These are phyloP conservation scores for Epichloe festucae DNA, from an alignment of 2,329 filamentous ascomycete genomes.

Conservation along the genomic window DNA sequence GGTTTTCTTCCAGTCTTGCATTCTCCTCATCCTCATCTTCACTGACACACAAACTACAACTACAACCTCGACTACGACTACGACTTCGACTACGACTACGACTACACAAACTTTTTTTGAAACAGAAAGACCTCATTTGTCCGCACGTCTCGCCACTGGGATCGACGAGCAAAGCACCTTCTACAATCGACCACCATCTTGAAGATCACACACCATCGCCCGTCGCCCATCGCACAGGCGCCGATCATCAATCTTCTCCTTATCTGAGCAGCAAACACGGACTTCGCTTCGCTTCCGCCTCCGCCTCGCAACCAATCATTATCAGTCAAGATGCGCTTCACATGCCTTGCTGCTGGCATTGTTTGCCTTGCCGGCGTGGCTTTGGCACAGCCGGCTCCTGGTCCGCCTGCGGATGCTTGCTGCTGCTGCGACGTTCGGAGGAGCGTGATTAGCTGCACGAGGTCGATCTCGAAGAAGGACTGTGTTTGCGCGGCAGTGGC, in stretches of 20 bases:
- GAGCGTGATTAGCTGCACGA: slow-evolving; percentile 14
- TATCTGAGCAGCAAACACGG: background rate
- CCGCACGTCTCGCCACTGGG: too few relatives aligned
- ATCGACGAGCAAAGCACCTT: background rate
- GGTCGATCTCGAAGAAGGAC: slow-evolving; percentile 6
- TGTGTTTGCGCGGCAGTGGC: slow-evolving; percentile 16
- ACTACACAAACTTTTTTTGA: too few relatives aligned
- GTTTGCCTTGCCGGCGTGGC: slow-evolving; percentile 2
- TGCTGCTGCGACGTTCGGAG: slow-evolving; percentile 21
- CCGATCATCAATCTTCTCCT: background rate
- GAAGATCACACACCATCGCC: background rate
- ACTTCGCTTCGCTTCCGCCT: background rate
- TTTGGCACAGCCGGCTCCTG: slow-evolving; percentile 1
- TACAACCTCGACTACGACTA: too few relatives aligned
- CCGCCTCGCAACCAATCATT: background rate
- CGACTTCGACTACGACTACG: too few relatives aligned
- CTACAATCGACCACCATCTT: background rate
- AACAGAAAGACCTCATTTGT: too few relatives aligned
- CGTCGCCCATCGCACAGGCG: background rate
- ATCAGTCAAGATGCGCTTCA: slow-evolving; percentile 13
- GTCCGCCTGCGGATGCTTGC: slow-evolving; percentile 12
- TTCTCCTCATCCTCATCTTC: background rate
- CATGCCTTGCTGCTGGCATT: slow-evolving; percentile 8
- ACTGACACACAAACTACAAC: background rate
- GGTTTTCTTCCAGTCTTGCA: background rate